Conservation (phyloP, 2,329 filamentous ascomycete genomes). For the Neopestalotiopsis sp. region DNA sequence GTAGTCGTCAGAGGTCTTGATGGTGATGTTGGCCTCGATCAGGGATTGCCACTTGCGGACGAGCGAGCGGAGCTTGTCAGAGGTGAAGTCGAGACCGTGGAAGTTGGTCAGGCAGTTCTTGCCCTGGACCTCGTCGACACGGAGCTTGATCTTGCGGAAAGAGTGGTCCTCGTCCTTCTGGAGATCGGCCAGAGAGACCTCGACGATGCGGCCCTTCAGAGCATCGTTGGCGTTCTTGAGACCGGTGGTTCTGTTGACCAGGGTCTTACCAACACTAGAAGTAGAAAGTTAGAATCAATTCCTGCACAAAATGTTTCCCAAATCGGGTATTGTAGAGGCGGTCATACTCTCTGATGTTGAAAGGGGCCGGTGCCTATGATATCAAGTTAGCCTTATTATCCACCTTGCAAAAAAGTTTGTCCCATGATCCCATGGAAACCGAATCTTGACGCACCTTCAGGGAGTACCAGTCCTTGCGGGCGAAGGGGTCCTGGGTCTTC, state of each 20-base stretch:
- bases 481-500: conserved; percentile 96
- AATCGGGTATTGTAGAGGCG: conserved; percentile 4
- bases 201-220: conserved; percentile 97
- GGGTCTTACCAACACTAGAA: conserved; percentile 97
- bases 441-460: conserved; percentile 74
- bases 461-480: conserved; percentile 98
- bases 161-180: conserved; percentile 99
- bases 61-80: conserved; percentile 98
- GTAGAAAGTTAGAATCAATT: conserved; percentile 30
- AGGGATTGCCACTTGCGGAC: conserved; percentile 99
- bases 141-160: conserved; percentile 99
- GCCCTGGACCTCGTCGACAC: conserved; percentile 98
- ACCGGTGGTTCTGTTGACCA: conserved; percentile 99
- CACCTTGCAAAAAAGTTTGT: neutral
- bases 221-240: conserved; percentile 99
- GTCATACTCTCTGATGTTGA: conserved; percentile 94
- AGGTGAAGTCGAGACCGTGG: conserved; percentile 99
- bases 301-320: conserved; percentile 4
- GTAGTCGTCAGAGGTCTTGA: conserved; percentile 99
- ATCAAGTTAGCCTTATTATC: neutral
- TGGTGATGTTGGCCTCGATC: conserved; percentile 99
- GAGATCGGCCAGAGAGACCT: conserved; percentile 97
- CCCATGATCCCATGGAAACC: too few relatives aligned
- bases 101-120: conserved; percentile 99
- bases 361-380: conserved; percentile 84